A percentile compares a stretch with the other conserved stretches of the same genome.
These are phyloP conservation scores for Blastobotrys proliferans DNA, from an alignment of 1,139 yeast species.

Conservation along the genomic window DNA sequence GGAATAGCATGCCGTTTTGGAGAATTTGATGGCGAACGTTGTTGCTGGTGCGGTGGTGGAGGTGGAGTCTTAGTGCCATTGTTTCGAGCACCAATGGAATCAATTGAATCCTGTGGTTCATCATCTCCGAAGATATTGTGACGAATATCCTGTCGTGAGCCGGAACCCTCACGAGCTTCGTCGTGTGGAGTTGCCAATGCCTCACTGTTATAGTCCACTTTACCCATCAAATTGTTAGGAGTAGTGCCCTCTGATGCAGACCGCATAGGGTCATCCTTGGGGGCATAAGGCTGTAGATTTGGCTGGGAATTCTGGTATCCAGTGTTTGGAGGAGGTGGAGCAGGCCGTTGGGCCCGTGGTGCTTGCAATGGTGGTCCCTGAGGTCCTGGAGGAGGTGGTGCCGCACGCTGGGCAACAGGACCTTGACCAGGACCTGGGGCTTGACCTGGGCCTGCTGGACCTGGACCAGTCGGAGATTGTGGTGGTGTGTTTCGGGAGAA, in stretches of 20 bases:
- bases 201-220: slow-evolving; percentile 26
- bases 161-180: neutral
- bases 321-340: slow-evolving; percentile 10
- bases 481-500: slow-evolving; percentile 11
- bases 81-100: slow-evolving; percentile 19
- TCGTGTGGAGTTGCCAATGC: slow-evolving; percentile 25
- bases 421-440: too few species aligned
- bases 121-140: slow-evolving; percentile 22
- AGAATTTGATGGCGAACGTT: neutral
- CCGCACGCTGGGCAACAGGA: neutral
- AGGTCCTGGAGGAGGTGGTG: slow-evolving; percentile 9
- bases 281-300: slow-evolving; percentile 1
- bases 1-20: slow-evolving; percentile 6
- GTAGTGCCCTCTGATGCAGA: slow-evolving; percentile 32
- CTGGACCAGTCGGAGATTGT: neutral
- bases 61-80: neutral
- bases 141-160: slow-evolving; percentile 16
- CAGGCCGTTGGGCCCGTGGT: slow-evolving; percentile 9
- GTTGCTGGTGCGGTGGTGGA: slow-evolving; percentile 2
- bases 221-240: slow-evolving; percentile 30
- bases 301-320: slow-evolving; percentile 1
- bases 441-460: slow-evolving; percentile 5
- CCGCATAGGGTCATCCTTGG: too few species aligned
- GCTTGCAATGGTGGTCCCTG: slow-evolving; percentile 6
- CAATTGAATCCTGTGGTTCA: slow-evolving; percentile 24